Evolutionary conservation across 768 basidiomycete species (phyloP), one percentile per base, ranked within the genome.

Genomic region (Rhizopogon sp.): DNA sequence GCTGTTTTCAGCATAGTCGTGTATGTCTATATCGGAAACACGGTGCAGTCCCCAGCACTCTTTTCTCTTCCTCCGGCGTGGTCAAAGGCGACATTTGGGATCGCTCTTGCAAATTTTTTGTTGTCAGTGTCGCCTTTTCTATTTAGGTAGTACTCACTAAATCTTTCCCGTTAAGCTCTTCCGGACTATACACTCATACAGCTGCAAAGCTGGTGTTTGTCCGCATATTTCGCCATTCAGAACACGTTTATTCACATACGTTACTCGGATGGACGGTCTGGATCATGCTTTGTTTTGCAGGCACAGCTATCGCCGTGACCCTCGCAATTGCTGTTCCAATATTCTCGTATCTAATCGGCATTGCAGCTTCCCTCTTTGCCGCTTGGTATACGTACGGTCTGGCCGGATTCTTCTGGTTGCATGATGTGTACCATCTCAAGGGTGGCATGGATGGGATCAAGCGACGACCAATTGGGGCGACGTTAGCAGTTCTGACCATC

Each of bases 351-450:
- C 65, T 82, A 39, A 79, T 79, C 33, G 78, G 80, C 13, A 77
- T 82, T 56, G 65, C 78, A 11, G 80, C 80, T 8, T 70, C 79
- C 16, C 67, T 82, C 20, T 82, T 83, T 57, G 80, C 81, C 7
- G 73, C 77, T n/a, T 82, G 81, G 79, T 83, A 79, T 60, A 81
- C 81, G 13, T 80, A 81, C 57, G 79, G 80, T 28, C 28, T 66
- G 7, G 78, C 78, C 9, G 79, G 80, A 2, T 79, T 77, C 58
- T 82, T 82, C 66, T 82, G 78, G 76, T 54, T 82, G 25, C 70
- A 79, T 56, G 79, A 82, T 61, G 66, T 70, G 11, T 76, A 77
- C 56, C 66, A 79, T 57, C 58, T 76, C 10, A 66, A 70, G 44
- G 77, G 75, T 5, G 72, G 72, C 41, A 66, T 65, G 39, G 47